A percentile compares a stretch with the other conserved stretches of the same genome.
Evolutionary conservation across 2,329 filamentous ascomycete species (phyloP).

Genomic region (Coniochaeta sp.): DNA sequence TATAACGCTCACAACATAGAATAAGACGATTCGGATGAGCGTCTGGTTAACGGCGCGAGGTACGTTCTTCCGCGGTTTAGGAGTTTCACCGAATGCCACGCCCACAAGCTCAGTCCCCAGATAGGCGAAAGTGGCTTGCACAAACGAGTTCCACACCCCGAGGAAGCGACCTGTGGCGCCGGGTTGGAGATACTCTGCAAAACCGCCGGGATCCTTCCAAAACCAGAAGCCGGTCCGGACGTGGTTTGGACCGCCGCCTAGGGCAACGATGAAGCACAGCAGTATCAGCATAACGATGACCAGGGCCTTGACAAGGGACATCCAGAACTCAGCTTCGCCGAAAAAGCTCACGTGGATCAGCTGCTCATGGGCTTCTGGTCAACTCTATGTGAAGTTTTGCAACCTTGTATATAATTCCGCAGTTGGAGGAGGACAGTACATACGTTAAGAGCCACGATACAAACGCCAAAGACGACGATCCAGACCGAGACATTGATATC

Average conservation of each 20-base stretch:
- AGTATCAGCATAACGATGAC: slow-evolving; percentile 32
- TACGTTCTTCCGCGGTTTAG: slow-evolving; percentile 60
- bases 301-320: slow-evolving; percentile 35
- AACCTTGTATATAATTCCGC: too few relatives aligned
- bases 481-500: slow-evolving; percentile 29
- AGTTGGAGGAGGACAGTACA: slow-evolving; percentile 1
- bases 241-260: slow-evolving; percentile 29
- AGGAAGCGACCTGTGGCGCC: slow-evolving; percentile 28
- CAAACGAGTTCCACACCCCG: slow-evolving; percentile 29
- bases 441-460: slow-evolving; percentile 26
- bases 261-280: slow-evolving; percentile 26
- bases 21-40: slow-evolving; percentile 62
- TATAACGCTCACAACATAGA: slow-evolving; percentile 59
- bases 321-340: slow-evolving; percentile 40
- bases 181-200: slow-evolving; percentile 25
- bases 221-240: slow-evolving; percentile 33
- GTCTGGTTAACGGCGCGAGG: slow-evolving; percentile 61
- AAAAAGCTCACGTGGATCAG: slow-evolving; percentile 30
- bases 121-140: slow-evolving; percentile 30
- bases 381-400: too few relatives aligned
- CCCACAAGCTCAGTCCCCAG: slow-evolving; percentile 55
- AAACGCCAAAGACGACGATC: slow-evolving; percentile 25
- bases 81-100: slow-evolving; percentile 61
- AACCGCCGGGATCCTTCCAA: slow-evolving; percentile 34
- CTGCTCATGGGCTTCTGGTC: slow-evolving; percentile 8